Base-by-base conservation (phyloP, 441 rosid genomes). In the Lagerstroemia fauriei region DNA sequence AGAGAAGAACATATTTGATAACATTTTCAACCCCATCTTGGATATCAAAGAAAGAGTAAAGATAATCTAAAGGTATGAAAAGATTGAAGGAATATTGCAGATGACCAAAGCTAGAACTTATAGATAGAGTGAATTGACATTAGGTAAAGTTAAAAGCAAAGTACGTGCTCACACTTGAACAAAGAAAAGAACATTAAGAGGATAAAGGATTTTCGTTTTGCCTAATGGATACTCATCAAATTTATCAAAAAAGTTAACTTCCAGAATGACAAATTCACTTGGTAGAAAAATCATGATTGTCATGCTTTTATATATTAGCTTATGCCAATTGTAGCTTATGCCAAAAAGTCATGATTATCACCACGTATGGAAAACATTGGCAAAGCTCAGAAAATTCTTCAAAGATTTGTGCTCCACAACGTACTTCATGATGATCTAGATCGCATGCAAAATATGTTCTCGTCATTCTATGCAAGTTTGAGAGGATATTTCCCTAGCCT, bases 1-100 rank as follows among this genome's bases (percentile, higher is more conserved):
- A 12, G 47, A 71, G 38, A 71, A 71, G 48, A 71, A 71, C 32
- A 41, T 71, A 32, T 77, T 53, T 77, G 79, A 57, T 11, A 77
- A 57, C 32, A 38, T 77, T 24, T 24, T 77, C 31, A 38, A 38
- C 11, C 20, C 47, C 3, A 0, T 77, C 5, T 2, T 77, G 47
- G 48, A 77, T 50, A 32, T 77, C 24, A 20, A 56, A 20, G 50
- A 63, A 11, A 77, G 51, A 76, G 27, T 7, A 77, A 77, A 59
- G 79, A 77, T 14, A 77, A 57, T 32, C 7, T 31, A 3, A 56
- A 77, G 12, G 69, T 48, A 22, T 3, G 27, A 4, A 27, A 11
- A 18, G 79, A 53, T 77, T 56, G 17, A 11, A 9, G 17, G 34
- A 75, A 27, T 48, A 9, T 18, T 25, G 61, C 25, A 9, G 3